Evolutionary conservation across 768 basidiomycete species (phyloP).

Genomic region (Nidularia sp.): DNA sequence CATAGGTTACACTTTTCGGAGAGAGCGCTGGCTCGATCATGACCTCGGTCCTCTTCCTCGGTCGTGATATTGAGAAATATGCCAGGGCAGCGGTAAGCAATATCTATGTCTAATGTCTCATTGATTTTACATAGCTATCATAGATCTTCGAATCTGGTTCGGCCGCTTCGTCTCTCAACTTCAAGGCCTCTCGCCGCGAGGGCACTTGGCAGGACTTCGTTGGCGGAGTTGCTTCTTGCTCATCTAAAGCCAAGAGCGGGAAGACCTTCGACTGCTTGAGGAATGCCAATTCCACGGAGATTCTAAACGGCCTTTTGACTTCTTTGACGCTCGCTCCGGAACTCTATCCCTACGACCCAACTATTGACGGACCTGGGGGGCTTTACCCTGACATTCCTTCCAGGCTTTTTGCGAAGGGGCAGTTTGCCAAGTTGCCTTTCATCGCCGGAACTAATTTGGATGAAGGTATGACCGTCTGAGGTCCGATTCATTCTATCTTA

Average conservation of each 20-base stretch:
- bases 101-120: not conserved
- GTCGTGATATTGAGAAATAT: slow-evolving; percentile 17
- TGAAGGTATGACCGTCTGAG: slow-evolving; percentile 26
- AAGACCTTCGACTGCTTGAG: slow-evolving; percentile 25
- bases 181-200: slow-evolving; percentile 20
- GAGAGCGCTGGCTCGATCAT: slow-evolving; percentile 46
- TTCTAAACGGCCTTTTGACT: slow-evolving; percentile 19
- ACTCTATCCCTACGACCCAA: slow-evolving; percentile 28
- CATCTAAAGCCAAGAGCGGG: slow-evolving; percentile 17
- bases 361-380: slow-evolving; percentile 35
- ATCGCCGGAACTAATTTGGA: slow-evolving; percentile 40
- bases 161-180: slow-evolving; percentile 22
- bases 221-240: slow-evolving; percentile 19
- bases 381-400: slow-evolving; percentile 34
- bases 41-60: slow-evolving; percentile 30
- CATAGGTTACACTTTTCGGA: slow-evolving; percentile 40
- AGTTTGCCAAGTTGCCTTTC: slow-evolving; percentile 35
- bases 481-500: not conserved
- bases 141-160: slow-evolving; percentile 43
- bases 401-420: slow-evolving; percentile 21
- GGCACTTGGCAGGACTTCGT: slow-evolving; percentile 23
- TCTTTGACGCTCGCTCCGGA: slow-evolving; percentile 16
- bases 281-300: slow-evolving; percentile 20
- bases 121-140: not conserved
- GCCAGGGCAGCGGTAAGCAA: slow-evolving; percentile 25